These are phyloP conservation scores for Trichophyton verrucosum DNA, from an alignment of 2,329 filamentous ascomycete species.

Conservation along the genomic window DNA sequence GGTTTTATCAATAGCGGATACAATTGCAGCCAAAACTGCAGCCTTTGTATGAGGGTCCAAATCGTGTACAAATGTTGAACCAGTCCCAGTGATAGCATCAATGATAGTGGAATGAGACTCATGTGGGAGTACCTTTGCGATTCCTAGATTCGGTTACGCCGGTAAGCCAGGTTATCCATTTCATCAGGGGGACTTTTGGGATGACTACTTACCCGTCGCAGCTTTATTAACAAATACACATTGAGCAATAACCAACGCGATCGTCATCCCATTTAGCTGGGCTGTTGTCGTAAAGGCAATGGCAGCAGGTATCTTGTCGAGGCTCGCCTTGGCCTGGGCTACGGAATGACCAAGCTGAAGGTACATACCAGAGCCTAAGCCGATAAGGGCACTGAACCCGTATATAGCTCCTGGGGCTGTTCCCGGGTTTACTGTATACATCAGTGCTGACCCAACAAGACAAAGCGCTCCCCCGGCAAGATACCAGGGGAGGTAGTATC, in stretches of 20 bases:
- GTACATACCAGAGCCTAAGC: constrained; percentile 24
- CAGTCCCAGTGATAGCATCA: constrained; percentile 1
- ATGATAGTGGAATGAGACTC: constrained; percentile 1
- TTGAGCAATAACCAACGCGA: neutral
- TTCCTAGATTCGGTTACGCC: neutral
- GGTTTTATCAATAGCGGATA: neutral
- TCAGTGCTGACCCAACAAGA: constrained; percentile 15
- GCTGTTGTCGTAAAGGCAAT: constrained; percentile 24
- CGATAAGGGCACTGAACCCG: constrained; percentile 28
- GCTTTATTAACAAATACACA: constrained; percentile 1
- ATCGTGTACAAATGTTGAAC: constrained; percentile 1
- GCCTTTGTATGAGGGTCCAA: neutral
- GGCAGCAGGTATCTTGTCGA: constrained; percentile 21
- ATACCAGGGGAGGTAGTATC: constrained; percentile 21
- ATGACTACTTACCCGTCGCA: neutral
- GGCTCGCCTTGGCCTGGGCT: constrained; percentile 25
- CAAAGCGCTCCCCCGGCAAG: constrained; percentile 18
- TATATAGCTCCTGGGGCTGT: constrained; percentile 16
- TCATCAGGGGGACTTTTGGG: neutral
- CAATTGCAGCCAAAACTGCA: neutral
- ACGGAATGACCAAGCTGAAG: constrained; percentile 29
- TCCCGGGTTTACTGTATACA: constrained; percentile 11
- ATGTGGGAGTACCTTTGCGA: neutral
- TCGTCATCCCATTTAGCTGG: neutral
- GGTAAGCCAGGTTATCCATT: neutral